phyloP scores from a whole-genome alignment of 2,329 filamentous ascomycete species.

The Epichloe glyceriae region DNA sequence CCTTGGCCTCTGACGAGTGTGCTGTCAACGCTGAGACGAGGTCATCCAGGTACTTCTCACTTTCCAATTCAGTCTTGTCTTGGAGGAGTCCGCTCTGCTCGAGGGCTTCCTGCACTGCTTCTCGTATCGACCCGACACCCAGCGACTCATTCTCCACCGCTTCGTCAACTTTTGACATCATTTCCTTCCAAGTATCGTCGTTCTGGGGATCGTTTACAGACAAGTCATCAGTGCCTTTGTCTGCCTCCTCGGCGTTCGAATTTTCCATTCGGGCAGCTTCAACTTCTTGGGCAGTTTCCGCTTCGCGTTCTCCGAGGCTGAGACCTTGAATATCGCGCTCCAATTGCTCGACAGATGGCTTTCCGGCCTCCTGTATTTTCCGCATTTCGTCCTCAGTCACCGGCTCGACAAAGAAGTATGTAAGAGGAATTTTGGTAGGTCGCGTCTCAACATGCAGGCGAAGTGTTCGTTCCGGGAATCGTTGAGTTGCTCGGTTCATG shows the following conservation, averaged over 20 bases:
- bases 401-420: slow-evolving; percentile 86
- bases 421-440: slow-evolving; percentile 44
- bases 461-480: slow-evolving; percentile 64
- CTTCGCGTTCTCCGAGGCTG: slow-evolving; percentile 19
- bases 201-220: slow-evolving; percentile 14
- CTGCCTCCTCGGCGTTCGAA: slow-evolving; percentile 11
- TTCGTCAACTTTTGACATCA: slow-evolving; percentile 41
- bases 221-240: slow-evolving; percentile 10
- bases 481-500: slow-evolving; percentile 59
- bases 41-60: slow-evolving; percentile 34
- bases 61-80: slow-evolving; percentile 31
- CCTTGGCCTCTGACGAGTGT: slow-evolving; percentile 16
- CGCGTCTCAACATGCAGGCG: slow-evolving; percentile 75
- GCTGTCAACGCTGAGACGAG: slow-evolving; percentile 35
- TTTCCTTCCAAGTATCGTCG: slow-evolving; percentile 37
- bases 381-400: slow-evolving; percentile 61
- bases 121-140: slow-evolving; percentile 37
- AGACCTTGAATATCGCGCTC: slow-evolving; percentile 49
- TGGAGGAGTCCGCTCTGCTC: slow-evolving; percentile 39
- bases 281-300: slow-evolving; percentile 8
- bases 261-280: slow-evolving; percentile 10
- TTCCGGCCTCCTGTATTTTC: slow-evolving; percentile 56
- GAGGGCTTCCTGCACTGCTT: slow-evolving; percentile 41
- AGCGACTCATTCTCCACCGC: slow-evolving; percentile 44
- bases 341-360: slow-evolving; percentile 53